phyloP scores from a whole-genome alignment of 106 monocot species.

The Dendrobium chrysotoxum region DNA sequence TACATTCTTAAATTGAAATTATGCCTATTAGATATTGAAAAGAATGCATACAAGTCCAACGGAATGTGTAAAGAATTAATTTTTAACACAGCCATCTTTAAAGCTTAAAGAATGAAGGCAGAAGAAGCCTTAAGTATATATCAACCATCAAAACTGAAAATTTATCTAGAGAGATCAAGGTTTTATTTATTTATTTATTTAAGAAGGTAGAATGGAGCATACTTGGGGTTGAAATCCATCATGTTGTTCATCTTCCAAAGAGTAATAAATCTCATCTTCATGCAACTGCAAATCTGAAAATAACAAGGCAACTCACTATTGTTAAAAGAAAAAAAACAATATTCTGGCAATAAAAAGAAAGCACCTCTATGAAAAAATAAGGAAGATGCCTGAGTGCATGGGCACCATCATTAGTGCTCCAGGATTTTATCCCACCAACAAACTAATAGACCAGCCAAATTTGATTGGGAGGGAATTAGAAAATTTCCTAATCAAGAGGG shows the following conservation, averaged over 20 bases:
- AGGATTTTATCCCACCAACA: neutral
- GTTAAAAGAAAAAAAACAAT: neutral
- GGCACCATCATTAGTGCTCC: neutral
- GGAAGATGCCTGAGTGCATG: neutral
- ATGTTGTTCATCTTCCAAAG: conserved; percentile 46
- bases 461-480: no score
- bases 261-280: conserved; percentile 82
- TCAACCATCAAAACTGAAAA: neutral
- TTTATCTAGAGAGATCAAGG: neutral
- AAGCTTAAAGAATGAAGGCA: neutral
- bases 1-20: neutral
- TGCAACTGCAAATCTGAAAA: conserved; percentile 76
- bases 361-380: neutral
- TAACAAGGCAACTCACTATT: neutral
- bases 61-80: neutral
- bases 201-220: conserved; percentile 6
- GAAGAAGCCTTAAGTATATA: neutral
- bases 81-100: neutral
- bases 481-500: no score
- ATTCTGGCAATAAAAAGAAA: neutral
- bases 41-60: neutral
- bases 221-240: conserved; percentile 41
- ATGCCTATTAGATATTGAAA: neutral
- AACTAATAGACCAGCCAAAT: neutral
- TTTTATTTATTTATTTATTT: neutral